Conservation (phyloP, 495 filamentous ascomycete genomes). For the Trichoderma orchidacearum region DNA sequence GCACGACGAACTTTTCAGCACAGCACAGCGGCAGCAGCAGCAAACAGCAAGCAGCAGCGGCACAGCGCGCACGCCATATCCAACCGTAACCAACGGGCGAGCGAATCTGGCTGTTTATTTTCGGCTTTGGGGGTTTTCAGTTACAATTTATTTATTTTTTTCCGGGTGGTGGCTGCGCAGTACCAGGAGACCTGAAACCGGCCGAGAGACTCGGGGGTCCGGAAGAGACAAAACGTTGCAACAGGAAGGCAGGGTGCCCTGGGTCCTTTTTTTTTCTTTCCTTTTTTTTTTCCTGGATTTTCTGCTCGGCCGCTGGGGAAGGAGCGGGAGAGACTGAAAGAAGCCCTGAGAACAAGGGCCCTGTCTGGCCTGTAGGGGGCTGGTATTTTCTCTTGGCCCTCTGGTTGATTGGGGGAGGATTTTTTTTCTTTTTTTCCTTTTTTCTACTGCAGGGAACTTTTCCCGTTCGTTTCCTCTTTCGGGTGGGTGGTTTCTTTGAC, state of each 20-base stretch:
- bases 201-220: too few species aligned
- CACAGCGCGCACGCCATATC: too few species aligned
- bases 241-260: neutral
- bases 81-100: too few species aligned
- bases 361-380: neutral
- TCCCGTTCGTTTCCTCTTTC: neutral
- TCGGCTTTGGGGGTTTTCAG: too few species aligned
- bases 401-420: neutral
- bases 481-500: neutral
- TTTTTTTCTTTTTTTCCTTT: neutral
- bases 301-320: too few species aligned
- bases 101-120: too few species aligned
- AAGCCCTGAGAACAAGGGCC: too few species aligned
- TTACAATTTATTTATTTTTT: neutral
- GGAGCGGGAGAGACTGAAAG: too few species aligned
- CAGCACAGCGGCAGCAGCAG: conserved; percentile 11
- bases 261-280: neutral
- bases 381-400: neutral
- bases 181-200: too few species aligned
- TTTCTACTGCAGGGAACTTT: neutral
- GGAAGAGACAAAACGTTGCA: too few species aligned
- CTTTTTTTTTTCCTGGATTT: neutral
- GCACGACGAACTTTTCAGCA: conserved; percentile 30
- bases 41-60: neutral
- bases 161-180: neutral